A percentile compares a stretch with the other conserved stretches of the same genome.
Evolutionary conservation across 768 basidiomycete species (phyloP).

Genomic region (Termitomyces sp.): DNA sequence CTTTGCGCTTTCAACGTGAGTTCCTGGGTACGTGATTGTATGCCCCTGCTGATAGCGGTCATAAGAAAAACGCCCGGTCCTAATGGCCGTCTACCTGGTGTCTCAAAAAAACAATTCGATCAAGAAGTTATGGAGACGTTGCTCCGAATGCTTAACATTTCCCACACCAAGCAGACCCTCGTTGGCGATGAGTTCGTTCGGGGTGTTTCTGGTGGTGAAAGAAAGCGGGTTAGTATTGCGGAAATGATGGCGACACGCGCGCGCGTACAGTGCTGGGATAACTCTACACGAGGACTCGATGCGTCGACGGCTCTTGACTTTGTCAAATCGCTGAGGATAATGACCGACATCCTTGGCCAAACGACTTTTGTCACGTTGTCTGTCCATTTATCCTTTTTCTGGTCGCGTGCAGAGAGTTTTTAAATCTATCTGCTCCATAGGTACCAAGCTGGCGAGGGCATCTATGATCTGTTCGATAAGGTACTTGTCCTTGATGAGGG

Average conservation of each 20-base stretch:
- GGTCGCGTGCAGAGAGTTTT: too few species aligned
- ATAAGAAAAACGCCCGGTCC: conserved; percentile 67
- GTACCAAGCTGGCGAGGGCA: conserved; percentile 81
- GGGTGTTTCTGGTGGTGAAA: conserved; percentile 76
- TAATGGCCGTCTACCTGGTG: conserved; percentile 64
- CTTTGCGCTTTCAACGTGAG: conserved; percentile 63
- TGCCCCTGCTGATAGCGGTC: conserved; percentile 2
- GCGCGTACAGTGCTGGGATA: conserved; percentile 81
- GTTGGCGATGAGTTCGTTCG: conserved; percentile 88
- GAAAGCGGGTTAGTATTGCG: conserved; percentile 78
- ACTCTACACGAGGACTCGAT: conserved; percentile 77
- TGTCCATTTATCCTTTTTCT: conserved; percentile 18
- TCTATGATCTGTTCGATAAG: conserved; percentile 81
- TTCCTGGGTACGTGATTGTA: not conserved
- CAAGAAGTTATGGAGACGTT: conserved; percentile 56
- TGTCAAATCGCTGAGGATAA: conserved; percentile 69
- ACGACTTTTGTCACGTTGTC: conserved; percentile 79
- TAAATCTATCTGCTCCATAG: conserved; percentile 20
- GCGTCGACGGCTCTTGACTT: conserved; percentile 90
- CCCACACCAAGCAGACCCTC: conserved; percentile 73
- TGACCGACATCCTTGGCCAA: conserved; percentile 80
- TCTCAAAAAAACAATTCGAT: conserved; percentile 58
- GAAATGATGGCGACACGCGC: conserved; percentile 86
- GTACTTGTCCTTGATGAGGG: conserved; percentile 82
- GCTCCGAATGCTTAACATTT: conserved; percentile 79